These are phyloP conservation scores for Hyphopichia fennica DNA, from an alignment of 1,139 yeast species.

Conservation along the genomic window DNA sequence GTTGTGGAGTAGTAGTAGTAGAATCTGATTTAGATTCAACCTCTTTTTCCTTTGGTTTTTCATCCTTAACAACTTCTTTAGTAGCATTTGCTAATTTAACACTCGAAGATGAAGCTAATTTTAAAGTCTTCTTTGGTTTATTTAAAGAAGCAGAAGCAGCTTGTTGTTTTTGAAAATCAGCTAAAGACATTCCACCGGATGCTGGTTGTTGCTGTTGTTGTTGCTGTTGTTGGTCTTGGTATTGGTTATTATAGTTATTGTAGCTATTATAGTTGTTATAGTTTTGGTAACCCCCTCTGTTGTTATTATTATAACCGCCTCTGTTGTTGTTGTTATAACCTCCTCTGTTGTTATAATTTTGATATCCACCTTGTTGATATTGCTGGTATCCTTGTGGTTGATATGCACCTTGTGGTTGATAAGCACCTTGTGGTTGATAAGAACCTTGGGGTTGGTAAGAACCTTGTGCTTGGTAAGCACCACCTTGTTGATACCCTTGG, in stretches of 20 bases:
- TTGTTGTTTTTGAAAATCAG: conserved; percentile 80
- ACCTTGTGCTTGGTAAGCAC: conserved; percentile 19
- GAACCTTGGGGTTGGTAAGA: conserved; percentile 33
- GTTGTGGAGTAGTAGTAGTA: conserved; percentile 13
- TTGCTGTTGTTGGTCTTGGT: conserved; percentile 20
- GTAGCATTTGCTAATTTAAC: conserved; percentile 47
- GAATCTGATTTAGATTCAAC: not conserved
- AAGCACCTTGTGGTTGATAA: conserved; percentile 21
- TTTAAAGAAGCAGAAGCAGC: conserved; percentile 40
- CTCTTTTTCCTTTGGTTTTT: conserved; percentile 20
- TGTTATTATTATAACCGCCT: conserved; percentile 13
- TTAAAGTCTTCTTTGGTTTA: conserved; percentile 64
- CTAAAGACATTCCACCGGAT: conserved; percentile 76
- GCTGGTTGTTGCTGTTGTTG: conserved; percentile 26
- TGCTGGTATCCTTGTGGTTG: conserved; percentile 24
- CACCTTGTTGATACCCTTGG: conserved; percentile 15
- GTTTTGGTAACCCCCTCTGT: conserved; percentile 19
- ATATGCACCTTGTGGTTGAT: conserved; percentile 13
- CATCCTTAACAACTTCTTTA: conserved; percentile 34
- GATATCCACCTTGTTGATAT: conserved; percentile 15
- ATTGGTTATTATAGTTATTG: conserved; percentile 8
- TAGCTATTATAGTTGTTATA: conserved; percentile 20
- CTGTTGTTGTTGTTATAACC: conserved; percentile 27
- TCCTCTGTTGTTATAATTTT: conserved; percentile 5
- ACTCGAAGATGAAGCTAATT: conserved; percentile 64